Evolutionary conservation across 1,284 basidiomycete species (phyloP).

Genomic region (Tetrapyrgos nigripes): DNA sequence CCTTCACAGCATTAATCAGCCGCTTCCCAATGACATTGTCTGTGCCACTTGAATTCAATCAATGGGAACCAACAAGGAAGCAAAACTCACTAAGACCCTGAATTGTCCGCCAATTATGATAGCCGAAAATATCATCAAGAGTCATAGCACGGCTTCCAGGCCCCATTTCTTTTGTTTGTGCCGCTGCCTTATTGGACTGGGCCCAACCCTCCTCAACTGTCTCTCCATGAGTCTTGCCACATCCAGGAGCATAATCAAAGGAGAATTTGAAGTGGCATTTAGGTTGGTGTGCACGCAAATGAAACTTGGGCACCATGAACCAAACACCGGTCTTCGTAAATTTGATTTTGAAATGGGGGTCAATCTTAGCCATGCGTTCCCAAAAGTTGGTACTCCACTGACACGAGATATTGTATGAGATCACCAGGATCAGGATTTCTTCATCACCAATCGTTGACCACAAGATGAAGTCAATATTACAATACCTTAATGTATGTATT

Average conservation of each 20-base stretch:
- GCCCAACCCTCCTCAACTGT: constrained; percentile 16
- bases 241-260: constrained; percentile 13
- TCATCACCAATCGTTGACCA: constrained; percentile 1
- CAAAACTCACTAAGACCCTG: constrained; percentile 1
- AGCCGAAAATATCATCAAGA: constrained; percentile 19
- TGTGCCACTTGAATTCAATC: neutral
- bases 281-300: constrained; percentile 17
- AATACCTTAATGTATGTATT: constrained; percentile 12
- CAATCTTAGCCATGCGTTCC: constrained; percentile 7
- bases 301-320: constrained; percentile 22
- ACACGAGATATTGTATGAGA: constrained; percentile 21
- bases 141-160: constrained; percentile 15
- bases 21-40: neutral
- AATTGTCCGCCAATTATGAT: constrained; percentile 14
- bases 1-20: neutral
- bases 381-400: constrained; percentile 17
- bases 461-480: constrained; percentile 24
- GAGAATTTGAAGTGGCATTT: constrained; percentile 16
- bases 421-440: neutral
- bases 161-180: constrained; percentile 13
- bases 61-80: neutral
- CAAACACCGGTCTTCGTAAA: neutral
- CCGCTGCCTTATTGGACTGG: constrained; percentile 12
- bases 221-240: constrained; percentile 21
- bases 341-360: constrained; percentile 5